phyloP scores from a whole-genome alignment of 257 asterid genomes.

The Lithospermum erythrorhizon region DNA sequence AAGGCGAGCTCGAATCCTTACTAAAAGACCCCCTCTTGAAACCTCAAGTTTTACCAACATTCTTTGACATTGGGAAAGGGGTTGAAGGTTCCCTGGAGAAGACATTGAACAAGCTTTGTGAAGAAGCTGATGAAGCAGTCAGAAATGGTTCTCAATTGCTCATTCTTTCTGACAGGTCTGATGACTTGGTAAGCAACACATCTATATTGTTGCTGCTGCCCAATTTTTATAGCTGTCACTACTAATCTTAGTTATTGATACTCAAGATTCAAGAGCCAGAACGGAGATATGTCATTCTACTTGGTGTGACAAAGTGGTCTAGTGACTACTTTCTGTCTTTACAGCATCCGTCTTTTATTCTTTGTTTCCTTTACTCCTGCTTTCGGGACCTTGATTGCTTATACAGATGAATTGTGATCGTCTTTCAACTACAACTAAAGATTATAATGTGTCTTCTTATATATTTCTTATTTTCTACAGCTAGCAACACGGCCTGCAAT shows the following conservation, averaged over 20 bases:
- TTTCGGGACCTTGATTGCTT: not conserved
- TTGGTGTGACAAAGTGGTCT: too few relatives aligned
- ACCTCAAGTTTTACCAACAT: constrained; percentile 63
- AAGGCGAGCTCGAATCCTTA: constrained; percentile 88
- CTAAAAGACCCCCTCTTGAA: constrained; percentile 73
- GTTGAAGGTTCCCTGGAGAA: constrained; percentile 82
- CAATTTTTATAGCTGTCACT: constrained; percentile 8
- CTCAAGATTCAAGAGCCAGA: not conserved
- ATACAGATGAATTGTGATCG: not conserved
- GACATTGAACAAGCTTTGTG: constrained; percentile 70
- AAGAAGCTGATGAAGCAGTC: constrained; percentile 99
- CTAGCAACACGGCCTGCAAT: constrained; percentile 96
- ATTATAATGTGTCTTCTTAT: not conserved
- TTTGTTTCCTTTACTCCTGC: not conserved
- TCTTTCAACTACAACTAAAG: not conserved
- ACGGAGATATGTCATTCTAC: too few relatives aligned
- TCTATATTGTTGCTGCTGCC: constrained; percentile 4
- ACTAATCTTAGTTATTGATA: not conserved
- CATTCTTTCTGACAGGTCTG: constrained; percentile 88
- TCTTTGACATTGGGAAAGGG: constrained; percentile 80
- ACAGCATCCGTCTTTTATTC: not conserved
- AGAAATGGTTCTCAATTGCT: constrained; percentile 97
- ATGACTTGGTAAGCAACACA: constrained; percentile 67
- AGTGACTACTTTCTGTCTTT: not conserved
- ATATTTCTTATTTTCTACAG: constrained; percentile 29